phyloP scores from a whole-genome alignment of 139 green algal genomes.

The Medakamo hakoo region DNA sequence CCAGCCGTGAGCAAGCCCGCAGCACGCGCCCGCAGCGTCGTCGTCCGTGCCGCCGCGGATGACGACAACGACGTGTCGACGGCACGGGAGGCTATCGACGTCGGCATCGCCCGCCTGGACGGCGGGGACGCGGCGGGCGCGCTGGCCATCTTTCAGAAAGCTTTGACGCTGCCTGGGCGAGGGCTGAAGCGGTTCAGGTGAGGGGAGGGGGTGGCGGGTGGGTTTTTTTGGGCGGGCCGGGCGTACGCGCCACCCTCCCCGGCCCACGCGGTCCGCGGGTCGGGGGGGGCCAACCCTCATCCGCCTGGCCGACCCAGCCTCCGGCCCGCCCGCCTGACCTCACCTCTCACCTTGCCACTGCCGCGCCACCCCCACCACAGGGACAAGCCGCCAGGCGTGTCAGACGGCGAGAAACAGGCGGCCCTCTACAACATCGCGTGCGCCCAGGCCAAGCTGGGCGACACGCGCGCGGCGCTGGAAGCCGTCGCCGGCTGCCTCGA shows the following conservation, averaged over 20 bases:
- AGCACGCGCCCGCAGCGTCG: not conserved
- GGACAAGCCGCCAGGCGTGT: slow-evolving; percentile 44
- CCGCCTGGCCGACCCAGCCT: too few relatives aligned
- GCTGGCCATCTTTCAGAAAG: slow-evolving; percentile 36
- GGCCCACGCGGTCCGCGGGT: too few relatives aligned
- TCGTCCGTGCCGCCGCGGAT: too few relatives aligned
- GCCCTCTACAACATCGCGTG: slow-evolving; percentile 63
- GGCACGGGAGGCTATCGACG: slow-evolving; percentile 16
- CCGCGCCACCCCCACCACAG: slow-evolving; percentile 12
- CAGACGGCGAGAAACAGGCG: slow-evolving; percentile 40
- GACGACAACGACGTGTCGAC: too few relatives aligned
- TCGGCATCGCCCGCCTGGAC: slow-evolving; percentile 11
- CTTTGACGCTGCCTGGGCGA: slow-evolving; percentile 41
- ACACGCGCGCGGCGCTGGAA: not conserved
- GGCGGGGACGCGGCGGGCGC: slow-evolving; percentile 19
- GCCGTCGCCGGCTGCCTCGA: not conserved
- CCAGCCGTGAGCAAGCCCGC: not conserved
- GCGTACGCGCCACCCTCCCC: too few relatives aligned
- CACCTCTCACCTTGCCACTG: not conserved
- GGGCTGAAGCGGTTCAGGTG: slow-evolving; percentile 46
- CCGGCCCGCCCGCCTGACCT: too few relatives aligned
- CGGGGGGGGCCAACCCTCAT: too few relatives aligned
- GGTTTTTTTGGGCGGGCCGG: too few relatives aligned
- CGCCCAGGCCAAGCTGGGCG: slow-evolving; percentile 13
- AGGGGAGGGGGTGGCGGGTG: not conserved